Conservation (phyloP, 1,139 yeast genomes). For the Magnusiomyces ingens region DNA sequence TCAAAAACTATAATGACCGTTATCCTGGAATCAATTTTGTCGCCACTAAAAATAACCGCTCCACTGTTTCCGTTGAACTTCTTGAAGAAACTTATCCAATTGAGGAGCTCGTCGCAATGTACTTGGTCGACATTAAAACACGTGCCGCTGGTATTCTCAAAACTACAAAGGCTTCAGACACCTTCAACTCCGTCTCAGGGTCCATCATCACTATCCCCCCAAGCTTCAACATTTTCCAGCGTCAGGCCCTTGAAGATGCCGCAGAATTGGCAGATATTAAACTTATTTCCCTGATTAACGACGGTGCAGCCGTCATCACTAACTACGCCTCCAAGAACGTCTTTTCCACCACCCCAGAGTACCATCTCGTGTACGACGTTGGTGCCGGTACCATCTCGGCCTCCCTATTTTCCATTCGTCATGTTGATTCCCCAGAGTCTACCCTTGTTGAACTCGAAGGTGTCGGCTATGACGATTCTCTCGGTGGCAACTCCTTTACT, state of each 20-base stretch:
- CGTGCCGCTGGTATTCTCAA: conserved; percentile 48
- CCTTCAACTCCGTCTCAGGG: background rate
- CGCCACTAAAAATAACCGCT: conserved; percentile 40
- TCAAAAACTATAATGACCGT: conserved; percentile 40
- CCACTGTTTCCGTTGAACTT: conserved; percentile 49
- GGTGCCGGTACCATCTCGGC: conserved; percentile 93
- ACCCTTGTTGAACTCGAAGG: conserved; percentile 58
- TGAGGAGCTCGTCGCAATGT: conserved; percentile 87
- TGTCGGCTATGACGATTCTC: conserved; percentile 53
- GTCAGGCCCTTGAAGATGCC: conserved; percentile 68
- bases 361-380: conserved; percentile 75
- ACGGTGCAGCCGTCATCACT: conserved; percentile 84
- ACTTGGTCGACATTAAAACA: conserved; percentile 53
- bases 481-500: conserved; percentile 78
- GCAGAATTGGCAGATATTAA: conserved; percentile 64
- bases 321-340: conserved; percentile 55
- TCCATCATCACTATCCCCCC: conserved; percentile 61
- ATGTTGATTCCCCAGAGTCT: conserved; percentile 24
- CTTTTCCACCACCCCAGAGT: conserved; percentile 40
- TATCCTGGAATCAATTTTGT: conserved; percentile 60
- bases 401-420: conserved; percentile 59
- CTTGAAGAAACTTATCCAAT: conserved; percentile 46
- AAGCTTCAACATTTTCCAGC: conserved; percentile 55
- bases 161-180: conserved; percentile 54
- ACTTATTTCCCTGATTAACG: conserved; percentile 68